phyloP scores from a whole-genome alignment of 2,329 filamentous ascomycete genomes.

The Fusarium torulosum region DNA sequence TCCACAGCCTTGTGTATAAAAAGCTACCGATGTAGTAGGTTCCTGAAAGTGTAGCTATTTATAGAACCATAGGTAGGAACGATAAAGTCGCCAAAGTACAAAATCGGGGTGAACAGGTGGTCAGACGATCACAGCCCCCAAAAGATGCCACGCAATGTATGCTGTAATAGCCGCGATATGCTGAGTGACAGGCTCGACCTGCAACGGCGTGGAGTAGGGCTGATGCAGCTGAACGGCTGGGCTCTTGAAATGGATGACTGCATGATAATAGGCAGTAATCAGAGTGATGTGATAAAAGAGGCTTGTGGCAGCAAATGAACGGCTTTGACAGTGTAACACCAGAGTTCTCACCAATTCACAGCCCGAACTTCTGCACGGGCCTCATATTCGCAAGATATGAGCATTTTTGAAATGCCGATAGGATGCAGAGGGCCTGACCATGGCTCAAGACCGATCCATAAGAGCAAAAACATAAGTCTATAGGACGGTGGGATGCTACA shows the following conservation, averaged over 20 bases:
- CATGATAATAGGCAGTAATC: not conserved
- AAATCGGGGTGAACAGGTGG: not conserved
- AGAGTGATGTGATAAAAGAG: not conserved
- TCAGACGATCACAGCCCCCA: constrained; percentile 1
- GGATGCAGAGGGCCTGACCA: no score
- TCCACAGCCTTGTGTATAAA: not conserved
- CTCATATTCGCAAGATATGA: not conserved
- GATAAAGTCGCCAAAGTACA: not conserved
- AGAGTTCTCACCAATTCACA: not conserved
- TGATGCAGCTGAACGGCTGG: not conserved
- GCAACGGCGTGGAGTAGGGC: not conserved
- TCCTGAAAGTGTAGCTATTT: not conserved
- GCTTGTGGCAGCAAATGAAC: not conserved
- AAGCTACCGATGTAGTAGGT: no score
- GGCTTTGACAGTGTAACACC: not conserved
- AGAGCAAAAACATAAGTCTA: no score
- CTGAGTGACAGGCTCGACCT: not conserved
- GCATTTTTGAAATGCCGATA: not conserved
- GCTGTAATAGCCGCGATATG: not conserved
- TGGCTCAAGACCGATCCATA: no score
- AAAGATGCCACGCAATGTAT: not conserved
- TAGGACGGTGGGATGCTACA: no score
- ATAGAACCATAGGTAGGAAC: not conserved
- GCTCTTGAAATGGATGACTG: not conserved
- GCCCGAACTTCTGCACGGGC: not conserved